Evolutionary conservation across 192 early-diverging fungal genomes (phyloP).

Genomic region (Entomortierella chlamydospora): DNA sequence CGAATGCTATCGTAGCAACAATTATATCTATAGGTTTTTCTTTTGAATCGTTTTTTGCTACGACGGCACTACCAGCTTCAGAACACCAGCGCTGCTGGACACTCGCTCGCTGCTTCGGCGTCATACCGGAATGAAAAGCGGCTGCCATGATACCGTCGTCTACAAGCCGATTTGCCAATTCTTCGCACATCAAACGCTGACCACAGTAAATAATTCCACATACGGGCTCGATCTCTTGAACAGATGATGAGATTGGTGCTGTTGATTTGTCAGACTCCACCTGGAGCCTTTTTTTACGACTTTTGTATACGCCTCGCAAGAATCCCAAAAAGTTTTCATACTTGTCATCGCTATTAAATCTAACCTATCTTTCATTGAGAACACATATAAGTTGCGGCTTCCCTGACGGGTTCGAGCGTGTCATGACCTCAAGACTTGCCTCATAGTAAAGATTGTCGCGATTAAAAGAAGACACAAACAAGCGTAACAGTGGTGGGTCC

Average conservation of each 20-base stretch:
- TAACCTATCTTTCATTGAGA: slow-evolving; percentile 13
- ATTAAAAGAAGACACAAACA: slow-evolving; percentile 38
- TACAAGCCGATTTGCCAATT: slow-evolving; percentile 19
- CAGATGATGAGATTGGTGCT: background rate
- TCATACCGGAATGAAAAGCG: slow-evolving; percentile 53
- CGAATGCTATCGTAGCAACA: slow-evolving; percentile 83
- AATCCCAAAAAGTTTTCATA: slow-evolving; percentile 40
- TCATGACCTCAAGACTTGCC: background rate
- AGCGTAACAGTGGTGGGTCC: slow-evolving; percentile 12
- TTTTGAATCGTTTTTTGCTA: slow-evolving; percentile 2
- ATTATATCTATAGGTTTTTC: slow-evolving; percentile 67
- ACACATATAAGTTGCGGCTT: background rate
- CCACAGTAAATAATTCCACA: slow-evolving; percentile 50
- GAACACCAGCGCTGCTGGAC: slow-evolving; percentile 42
- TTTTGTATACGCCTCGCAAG: slow-evolving; percentile 21
- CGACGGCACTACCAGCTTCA: background rate
- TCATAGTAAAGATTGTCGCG: slow-evolving; percentile 44
- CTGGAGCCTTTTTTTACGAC: slow-evolving; percentile 18
- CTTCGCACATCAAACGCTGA: slow-evolving; percentile 36
- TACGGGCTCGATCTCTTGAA: slow-evolving; percentile 11
- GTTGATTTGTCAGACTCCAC: background rate
- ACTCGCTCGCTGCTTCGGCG: slow-evolving; percentile 29
- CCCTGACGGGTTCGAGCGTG: no score
- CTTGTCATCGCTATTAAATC: slow-evolving; percentile 25
- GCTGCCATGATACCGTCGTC: slow-evolving; percentile 38